phyloP scores from a whole-genome alignment of 164 flowering plant species.

The Buxus sempervirens region DNA sequence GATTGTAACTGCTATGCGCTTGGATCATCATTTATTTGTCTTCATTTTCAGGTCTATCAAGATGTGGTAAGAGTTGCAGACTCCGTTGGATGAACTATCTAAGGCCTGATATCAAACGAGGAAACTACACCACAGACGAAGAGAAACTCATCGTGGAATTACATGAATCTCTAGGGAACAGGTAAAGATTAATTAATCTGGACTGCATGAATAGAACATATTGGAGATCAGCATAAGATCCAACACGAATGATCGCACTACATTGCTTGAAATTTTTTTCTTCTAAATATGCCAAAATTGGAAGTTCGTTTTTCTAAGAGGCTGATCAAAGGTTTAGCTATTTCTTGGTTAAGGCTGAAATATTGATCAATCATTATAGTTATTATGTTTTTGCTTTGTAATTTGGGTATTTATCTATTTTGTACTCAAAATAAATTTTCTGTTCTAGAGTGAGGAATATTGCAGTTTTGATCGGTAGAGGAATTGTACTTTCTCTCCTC shows the following conservation, averaged over 20 bases:
- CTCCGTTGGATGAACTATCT: conserved; percentile 29
- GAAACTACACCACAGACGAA: conserved; percentile 23
- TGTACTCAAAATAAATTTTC: too few species aligned
- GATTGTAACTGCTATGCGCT: neutral
- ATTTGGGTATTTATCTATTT: too few species aligned
- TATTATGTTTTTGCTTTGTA: too few species aligned
- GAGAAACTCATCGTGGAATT: conserved; percentile 17
- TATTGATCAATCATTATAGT: too few species aligned
- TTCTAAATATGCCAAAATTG: neutral
- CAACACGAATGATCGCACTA: too few species aligned
- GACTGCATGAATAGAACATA: neutral
- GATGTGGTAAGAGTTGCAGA: conserved; percentile 28
- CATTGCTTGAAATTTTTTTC: neutral
- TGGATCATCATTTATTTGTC: neutral
- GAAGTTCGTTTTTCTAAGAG: too few species aligned
- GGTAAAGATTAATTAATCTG: conserved; percentile 8
- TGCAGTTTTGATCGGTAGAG: neutral
- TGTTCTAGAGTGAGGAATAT: too few species aligned
- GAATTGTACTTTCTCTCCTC: too few species aligned
- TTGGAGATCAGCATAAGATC: too few species aligned
- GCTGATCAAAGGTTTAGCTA: too few species aligned
- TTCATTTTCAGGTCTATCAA: conserved; percentile 17
- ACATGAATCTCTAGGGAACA: conserved; percentile 20
- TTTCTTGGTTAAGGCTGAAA: too few species aligned
- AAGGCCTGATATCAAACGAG: conserved; percentile 19